These are phyloP conservation scores for Chlorella sp. DNA, from an alignment of 139 green algal species.

Conservation along the genomic window DNA sequence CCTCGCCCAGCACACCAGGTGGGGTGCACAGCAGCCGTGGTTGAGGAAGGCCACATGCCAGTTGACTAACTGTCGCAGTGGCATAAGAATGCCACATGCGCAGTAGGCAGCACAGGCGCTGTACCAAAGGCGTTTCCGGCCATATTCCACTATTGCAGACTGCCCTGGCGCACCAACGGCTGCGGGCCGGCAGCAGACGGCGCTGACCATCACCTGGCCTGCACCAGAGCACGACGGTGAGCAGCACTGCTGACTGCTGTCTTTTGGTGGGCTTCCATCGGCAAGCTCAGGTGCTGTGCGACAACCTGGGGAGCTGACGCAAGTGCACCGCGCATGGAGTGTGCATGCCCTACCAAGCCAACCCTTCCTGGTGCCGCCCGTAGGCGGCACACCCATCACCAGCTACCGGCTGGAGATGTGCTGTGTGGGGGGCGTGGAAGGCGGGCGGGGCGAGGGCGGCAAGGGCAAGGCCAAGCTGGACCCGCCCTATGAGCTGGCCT, in stretches of 20 bases:
- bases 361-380: too few relatives aligned
- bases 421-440: conserved; percentile 6
- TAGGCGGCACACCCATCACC: conserved; percentile 49
- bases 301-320: too few relatives aligned
- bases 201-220: conserved; percentile 56
- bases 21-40: not conserved
- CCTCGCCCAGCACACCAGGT: conserved; percentile 46
- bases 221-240: conserved; percentile 62
- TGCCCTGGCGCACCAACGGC: conserved; percentile 47
- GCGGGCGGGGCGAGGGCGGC: conserved; percentile 17
- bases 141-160: not conserved
- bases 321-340: too few relatives aligned
- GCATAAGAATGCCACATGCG: too few relatives aligned
- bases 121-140: not conserved
- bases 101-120: not conserved
- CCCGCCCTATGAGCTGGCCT: conserved; percentile 10
- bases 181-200: conserved; percentile 37
- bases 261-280: too few relatives aligned
- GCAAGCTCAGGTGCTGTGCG: too few relatives aligned
- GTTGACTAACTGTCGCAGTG: too few relatives aligned
- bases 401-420: conserved; percentile 65
- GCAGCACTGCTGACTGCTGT: not conserved
- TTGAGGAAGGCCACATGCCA: too few relatives aligned
- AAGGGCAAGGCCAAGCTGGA: conserved; percentile 10
- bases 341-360: too few relatives aligned